A percentile compares a stretch with the other conserved stretches of the same genome.
These are phyloP conservation scores for Microdochium bolleyi DNA, from an alignment of 2,329 filamentous ascomycete genomes.

Conservation along the genomic window DNA sequence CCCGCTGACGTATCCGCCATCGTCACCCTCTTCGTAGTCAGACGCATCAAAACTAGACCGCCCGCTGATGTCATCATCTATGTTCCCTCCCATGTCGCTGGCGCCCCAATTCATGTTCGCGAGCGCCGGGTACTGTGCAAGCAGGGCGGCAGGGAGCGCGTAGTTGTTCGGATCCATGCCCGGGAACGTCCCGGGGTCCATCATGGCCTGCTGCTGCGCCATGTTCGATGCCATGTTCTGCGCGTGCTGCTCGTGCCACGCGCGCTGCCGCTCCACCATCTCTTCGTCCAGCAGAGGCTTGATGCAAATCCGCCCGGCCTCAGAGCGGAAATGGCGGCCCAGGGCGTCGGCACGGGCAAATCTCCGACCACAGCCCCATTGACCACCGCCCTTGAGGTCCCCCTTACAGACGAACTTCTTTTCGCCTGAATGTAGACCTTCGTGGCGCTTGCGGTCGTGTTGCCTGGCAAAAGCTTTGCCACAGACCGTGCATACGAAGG, in stretches of 20 bases:
- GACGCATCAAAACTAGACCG: conserved; percentile 76
- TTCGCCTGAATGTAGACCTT: conserved; percentile 91
- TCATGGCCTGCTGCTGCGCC: conserved; percentile 34
- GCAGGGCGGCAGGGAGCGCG: conserved; percentile 73
- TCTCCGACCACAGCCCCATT: conserved; percentile 88
- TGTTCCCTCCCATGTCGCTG: conserved; percentile 53
- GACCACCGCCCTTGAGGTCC: conserved; percentile 70
- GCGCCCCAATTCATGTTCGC: conserved; percentile 78
- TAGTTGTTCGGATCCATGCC: conserved; percentile 57
- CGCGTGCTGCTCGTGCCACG: conserved; percentile 66
- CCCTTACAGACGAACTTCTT: conserved; percentile 98
- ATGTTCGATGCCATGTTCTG: conserved; percentile 50
- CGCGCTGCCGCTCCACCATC: conserved; percentile 69
- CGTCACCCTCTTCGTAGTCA: conserved; percentile 68
- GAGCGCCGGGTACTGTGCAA: conserved; percentile 90
- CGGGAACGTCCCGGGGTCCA: conserved; percentile 45
- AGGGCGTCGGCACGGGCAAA: conserved; percentile 95
- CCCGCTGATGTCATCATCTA: conserved; percentile 70
- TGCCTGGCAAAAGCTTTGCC: conserved; percentile 96
- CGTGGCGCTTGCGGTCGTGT: conserved; percentile 94
- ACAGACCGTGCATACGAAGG: conserved; percentile 94
- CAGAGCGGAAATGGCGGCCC: conserved; percentile 88
- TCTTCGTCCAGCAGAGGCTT: conserved; percentile 96
- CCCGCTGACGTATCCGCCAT: conserved; percentile 58
- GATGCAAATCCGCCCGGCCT: conserved; percentile 93